Base-by-base conservation (phyloP, 148 eudicot genomes). In the Salicornia ramosissima region DNA sequence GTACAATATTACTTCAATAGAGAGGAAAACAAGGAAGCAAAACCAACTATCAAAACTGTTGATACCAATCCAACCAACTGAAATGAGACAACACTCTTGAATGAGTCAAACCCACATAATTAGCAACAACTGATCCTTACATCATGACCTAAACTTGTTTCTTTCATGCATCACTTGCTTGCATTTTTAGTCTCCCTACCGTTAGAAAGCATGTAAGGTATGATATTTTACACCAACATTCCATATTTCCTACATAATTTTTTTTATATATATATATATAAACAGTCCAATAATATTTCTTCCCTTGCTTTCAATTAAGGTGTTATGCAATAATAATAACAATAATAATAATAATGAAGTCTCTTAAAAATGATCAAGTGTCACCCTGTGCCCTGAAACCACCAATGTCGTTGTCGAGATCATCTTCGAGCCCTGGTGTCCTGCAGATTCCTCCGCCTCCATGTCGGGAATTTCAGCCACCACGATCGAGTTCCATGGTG, bases 181-280 rank as follows among this genome's bases (percentile, higher is more conserved):
- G 53, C 72, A 45, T 60, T 69, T 10, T 69, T 26, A 59, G 34
- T 56, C 53, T 56, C 26, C 72, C 39, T 68, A 12, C 72, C 16
- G 64, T 69, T 69, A 56, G 53, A 56, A 59, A 69, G 50, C 72
- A 42, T 43, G 64, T 39, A 69, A 69, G 53, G 64, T 57, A 57
- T 69, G 72, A 69, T 24, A 22, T 56, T 12, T 12, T 36, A 42
- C 25, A 18, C 7, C 49, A 40, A 10, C 5, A 9, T 39, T 13
- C 62, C 24, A 14, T 54, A 69, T 39, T 4, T 24, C 13, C 28
- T 18, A 1, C 10, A 7, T 43, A 15, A 46, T 22, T 2, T 6
- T n/a, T 8, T 6, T 49, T 19, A 18, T 12, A 26, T n/a, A 8
- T 10, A 24, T 53, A 2, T 28, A 24, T 39, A 36, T 6, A 14